Base-by-base conservation (phyloP, 352 stramenopile genomes). In the Globisporangium abappressorium region DNA sequence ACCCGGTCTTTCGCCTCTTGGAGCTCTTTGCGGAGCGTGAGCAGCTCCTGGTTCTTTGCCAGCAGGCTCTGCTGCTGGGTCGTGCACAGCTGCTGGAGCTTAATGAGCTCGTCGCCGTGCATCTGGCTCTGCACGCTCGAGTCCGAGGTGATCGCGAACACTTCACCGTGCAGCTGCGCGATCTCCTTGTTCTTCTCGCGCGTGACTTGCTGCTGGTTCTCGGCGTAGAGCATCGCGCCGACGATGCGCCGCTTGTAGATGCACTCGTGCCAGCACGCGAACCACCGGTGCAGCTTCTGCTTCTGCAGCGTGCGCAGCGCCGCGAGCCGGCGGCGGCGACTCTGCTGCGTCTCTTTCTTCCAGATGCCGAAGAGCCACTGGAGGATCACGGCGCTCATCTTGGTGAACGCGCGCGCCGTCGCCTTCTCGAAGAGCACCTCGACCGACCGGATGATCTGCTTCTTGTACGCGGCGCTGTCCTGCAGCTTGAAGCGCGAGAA, bases 141-240 rank as follows among this genome's bases (percentile, higher is more conserved):
- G 18, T 71, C 65, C 2, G 78, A 71, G 38, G 76, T 62, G 4
- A 76, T 60, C 18, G 80, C 81, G 30, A 88, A 87, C 18, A 87
- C 66, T n/a, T 91, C 81, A 33, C 84, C 85, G 36, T 92, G 82
- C 12, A 93, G 69, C 53, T 79, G 66, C 0, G 77, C 67, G 36
- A 92, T 84, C 65, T 92, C 82, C 24, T 55, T 38, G 18, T 30
- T 63, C 63, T 82, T 82, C 0, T 78, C 76, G 6, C 62, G 70
- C 7, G 75, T 87, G 26, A 74, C 69, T 5, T 69, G 76, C 59
- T 91, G 82, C 65, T 93, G 75, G 9, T 78, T 68, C 36, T 90
- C 72, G 1, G 85, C 85, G 36, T 89, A 92, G 22, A 92, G 57
- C 80, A 92, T 91, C 0, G 85, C 85, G n/a, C 85, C 85, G 53